Evolutionary conservation across 139 green algal genomes (phyloP).

Genomic region (Picochlorum costavermella): DNA sequence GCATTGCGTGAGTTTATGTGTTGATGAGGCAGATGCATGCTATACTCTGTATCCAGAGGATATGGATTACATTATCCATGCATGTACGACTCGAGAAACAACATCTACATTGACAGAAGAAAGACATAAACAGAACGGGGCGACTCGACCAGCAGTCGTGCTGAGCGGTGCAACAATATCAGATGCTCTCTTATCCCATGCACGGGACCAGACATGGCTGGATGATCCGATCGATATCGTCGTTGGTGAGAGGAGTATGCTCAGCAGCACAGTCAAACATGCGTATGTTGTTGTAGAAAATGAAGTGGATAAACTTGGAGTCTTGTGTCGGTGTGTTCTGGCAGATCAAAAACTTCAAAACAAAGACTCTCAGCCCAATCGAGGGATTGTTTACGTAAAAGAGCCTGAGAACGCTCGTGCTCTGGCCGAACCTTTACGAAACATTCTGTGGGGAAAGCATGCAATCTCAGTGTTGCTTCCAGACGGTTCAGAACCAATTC

Average conservation of each 20-base stretch:
- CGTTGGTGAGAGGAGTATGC: conserved; percentile 19
- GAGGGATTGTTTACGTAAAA: conserved; percentile 57
- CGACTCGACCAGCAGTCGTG: conserved; percentile 43
- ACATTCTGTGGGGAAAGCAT: conserved; percentile 68
- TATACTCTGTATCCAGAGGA: conserved; percentile 33
- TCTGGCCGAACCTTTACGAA: conserved; percentile 51
- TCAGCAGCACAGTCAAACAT: conserved; percentile 39
- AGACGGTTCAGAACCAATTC: conserved; percentile 58
- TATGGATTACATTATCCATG: conserved; percentile 42
- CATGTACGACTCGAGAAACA: conserved; percentile 14
- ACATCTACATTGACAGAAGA: background rate
- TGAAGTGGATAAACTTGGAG: conserved; percentile 29
- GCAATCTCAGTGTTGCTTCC: conserved; percentile 70
- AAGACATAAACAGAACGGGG: background rate
- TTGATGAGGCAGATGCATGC: conserved; percentile 53
- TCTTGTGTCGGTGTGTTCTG: too few relatives aligned
- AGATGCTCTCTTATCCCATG: conserved; percentile 25
- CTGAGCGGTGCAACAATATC: conserved; percentile 64
- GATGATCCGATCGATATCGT: conserved; percentile 41
- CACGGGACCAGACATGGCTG: conserved; percentile 42
- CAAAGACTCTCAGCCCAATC: conserved; percentile 36
- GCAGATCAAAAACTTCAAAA: conserved; percentile 17
- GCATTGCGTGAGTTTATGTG: conserved; percentile 20
- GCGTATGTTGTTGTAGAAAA: conserved; percentile 36
- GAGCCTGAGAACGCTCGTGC: conserved; percentile 37